Evolutionary conservation across 306 rosid genomes (phyloP).

Genomic region (Crataegus laevigata): DNA sequence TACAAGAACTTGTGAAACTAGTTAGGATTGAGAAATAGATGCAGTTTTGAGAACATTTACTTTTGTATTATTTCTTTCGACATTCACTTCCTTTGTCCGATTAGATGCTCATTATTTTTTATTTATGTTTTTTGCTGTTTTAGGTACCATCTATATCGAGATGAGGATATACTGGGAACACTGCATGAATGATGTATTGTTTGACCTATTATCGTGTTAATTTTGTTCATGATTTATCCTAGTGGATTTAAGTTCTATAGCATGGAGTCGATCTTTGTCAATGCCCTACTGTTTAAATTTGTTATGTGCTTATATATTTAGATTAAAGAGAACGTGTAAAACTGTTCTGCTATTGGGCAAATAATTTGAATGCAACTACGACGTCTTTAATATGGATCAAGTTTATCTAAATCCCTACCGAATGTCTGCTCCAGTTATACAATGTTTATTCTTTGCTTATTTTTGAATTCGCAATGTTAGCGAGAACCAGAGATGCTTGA

Average conservation of each 20-base stretch:
- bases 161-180: slow-evolving; percentile 33
- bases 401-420: no score
- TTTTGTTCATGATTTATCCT: background rate
- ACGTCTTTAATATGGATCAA: background rate
- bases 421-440: no score
- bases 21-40: no score
- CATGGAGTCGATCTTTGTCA: background rate
- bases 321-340: background rate
- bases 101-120: background rate
- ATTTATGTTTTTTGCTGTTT: background rate
- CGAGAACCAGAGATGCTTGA: no score
- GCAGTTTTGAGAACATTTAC: no score
- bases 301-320: background rate
- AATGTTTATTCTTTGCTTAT: no score
- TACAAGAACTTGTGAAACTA: no score
- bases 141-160: no score
- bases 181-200: slow-evolving; percentile 35
- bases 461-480: no score
- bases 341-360: background rate
- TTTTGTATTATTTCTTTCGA: no score
- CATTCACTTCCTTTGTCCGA: no score
- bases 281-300: background rate
- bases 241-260: background rate
- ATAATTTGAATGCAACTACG: background rate
- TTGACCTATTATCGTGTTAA: background rate